These are phyloP conservation scores for Immersiporthe knoxdaviesiana DNA, from an alignment of 2,329 filamentous ascomycete genomes.

Conservation along the genomic window DNA sequence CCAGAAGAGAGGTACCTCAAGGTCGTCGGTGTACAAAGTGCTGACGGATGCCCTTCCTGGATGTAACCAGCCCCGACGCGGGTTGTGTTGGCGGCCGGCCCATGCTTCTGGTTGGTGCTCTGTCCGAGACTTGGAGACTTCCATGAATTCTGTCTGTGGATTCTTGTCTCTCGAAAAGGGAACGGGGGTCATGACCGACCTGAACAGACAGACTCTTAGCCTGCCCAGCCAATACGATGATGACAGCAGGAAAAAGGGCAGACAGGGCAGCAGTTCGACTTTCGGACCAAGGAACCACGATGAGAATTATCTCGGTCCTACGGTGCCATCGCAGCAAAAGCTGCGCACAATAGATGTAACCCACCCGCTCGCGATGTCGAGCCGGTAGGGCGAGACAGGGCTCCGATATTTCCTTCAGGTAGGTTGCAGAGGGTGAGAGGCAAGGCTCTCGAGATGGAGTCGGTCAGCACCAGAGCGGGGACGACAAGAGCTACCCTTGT, in stretches of 20 bases:
- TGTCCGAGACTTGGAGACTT: constrained; percentile 2
- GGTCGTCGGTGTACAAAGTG: constrained; percentile 5
- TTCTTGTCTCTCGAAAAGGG: neutral
- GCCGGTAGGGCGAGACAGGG: constrained; percentile 16
- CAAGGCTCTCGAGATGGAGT: constrained; percentile 14
- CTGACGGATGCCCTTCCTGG: constrained; percentile 17
- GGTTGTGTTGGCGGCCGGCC: constrained; percentile 15
- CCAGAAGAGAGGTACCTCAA: constrained; percentile 4
- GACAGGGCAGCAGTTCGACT: neutral
- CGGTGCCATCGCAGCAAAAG: neutral
- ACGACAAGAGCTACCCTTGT: constrained; percentile 24
- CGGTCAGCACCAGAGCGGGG: constrained; percentile 6
- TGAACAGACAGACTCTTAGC: neutral
- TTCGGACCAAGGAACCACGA: neutral
- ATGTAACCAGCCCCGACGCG: constrained; percentile 13
- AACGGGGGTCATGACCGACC: neutral
- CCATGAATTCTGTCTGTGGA: neutral
- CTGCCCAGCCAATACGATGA: neutral
- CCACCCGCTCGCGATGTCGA: neutral
- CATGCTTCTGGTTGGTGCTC: neutral
- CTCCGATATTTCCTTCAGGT: constrained; percentile 4
- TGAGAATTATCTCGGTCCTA: neutral
- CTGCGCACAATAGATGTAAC: neutral
- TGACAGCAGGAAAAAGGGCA: neutral
- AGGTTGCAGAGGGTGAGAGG: constrained; percentile 17